Conservation (phyloP, 2,329 filamentous ascomycete species). For the Beauveria asiatica region DNA sequence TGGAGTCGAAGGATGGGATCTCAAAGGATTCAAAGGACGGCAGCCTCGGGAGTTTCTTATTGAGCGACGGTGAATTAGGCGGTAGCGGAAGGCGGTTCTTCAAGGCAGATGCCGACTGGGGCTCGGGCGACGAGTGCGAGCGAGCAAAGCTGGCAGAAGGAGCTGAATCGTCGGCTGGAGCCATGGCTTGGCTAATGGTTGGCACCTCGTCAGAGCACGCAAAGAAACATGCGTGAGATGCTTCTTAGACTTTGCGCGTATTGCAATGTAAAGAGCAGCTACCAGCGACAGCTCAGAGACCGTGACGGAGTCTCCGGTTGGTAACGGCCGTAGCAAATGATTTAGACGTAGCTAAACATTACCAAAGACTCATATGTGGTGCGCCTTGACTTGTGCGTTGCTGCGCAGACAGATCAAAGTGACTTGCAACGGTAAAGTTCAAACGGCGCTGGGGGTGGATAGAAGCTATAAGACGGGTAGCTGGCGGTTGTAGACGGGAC, state of each 20-base stretch:
- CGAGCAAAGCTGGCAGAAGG: slow-evolving; percentile 21
- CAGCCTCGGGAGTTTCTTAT: slow-evolving; percentile 21
- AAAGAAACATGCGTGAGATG: not conserved
- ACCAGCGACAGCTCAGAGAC: not conserved
- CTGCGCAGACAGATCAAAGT: not conserved
- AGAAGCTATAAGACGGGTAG: not conserved
- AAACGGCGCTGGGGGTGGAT: not conserved
- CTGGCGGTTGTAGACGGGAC: not conserved
- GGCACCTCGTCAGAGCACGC: not conserved
- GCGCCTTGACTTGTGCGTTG: not conserved
- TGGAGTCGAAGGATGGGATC: slow-evolving; percentile 44
- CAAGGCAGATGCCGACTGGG: slow-evolving; percentile 20
- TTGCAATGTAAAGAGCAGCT: not conserved
- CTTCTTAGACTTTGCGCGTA: not conserved
- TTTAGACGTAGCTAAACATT: slow-evolving; percentile 3
- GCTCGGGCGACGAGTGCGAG: slow-evolving; percentile 27
- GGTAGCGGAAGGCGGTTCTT: slow-evolving; percentile 11
- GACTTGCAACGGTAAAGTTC: not conserved
- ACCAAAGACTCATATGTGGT: not conserved
- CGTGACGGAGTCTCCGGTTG: not conserved
- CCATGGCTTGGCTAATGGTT: slow-evolving; percentile 25
- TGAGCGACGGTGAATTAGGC: slow-evolving; percentile 13
- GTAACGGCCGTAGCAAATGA: not conserved
- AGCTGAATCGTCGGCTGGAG: slow-evolving; percentile 25
- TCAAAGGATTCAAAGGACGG: slow-evolving; percentile 38